Base-by-base conservation (phyloP, 1,139 yeast species). In the Hansenula sp. region DNA sequence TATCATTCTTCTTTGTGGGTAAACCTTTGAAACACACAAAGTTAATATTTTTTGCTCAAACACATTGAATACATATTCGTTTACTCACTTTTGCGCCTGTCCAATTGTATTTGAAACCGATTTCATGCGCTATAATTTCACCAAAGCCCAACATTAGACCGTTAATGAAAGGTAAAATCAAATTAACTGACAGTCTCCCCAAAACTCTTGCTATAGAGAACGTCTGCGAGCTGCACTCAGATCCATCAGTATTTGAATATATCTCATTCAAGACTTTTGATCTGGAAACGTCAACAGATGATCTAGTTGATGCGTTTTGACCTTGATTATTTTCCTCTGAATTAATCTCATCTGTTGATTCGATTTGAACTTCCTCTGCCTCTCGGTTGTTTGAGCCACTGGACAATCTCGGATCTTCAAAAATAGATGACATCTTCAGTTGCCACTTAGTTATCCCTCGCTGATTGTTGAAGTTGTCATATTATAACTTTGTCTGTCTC, bases 81-180 rank as follows among this genome's bases (percentile, higher is more conserved):
- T 3, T n/a, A 52, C 66, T 66, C 45, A 85, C 85, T 54, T 74
- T 71, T 12, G 95, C 94, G 4, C 93, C 91, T 9, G 74, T 60
- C 89, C 94, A 87, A 39, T 86, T 81, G 68, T 80, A 84, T 45
- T 75, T 73, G 70, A 86, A 86, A 10, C 96, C 96, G 40, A 91
- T 69, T 60, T 93, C 98, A 61, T 91, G 97, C 15, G 98, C 99
- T 52, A 88, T 71, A 21, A 93, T 84, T 67, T 93, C 99, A 1
- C 99, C 99, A 63, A 91, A 89, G 0, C 99, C 99, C 48, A 93
- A 76, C 96, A 91, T 91, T 69, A 93, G 72, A 11, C 99, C 99
- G 60, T 93, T 93, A 50, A 93, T 71, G 58, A 93, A 90, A 3
- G 99, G 99, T 41, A 93, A 68, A 5, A 90, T 64, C 54, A 91